phyloP scores from a whole-genome alignment of 2,329 filamentous ascomycete genomes.

The Hymenoscyphus fructigenus region DNA sequence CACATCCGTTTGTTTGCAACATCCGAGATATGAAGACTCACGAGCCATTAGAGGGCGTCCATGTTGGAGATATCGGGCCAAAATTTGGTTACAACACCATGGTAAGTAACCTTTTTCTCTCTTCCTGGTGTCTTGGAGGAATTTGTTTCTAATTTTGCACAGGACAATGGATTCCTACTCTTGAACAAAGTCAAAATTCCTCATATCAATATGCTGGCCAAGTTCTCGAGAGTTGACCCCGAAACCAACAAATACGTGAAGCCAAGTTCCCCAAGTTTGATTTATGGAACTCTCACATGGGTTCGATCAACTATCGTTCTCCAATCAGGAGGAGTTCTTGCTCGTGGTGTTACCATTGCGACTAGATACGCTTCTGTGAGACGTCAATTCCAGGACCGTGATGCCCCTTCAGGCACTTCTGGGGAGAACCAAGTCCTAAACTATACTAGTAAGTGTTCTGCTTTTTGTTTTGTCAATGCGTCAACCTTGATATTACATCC shows the following conservation, averaged over 20 bases:
- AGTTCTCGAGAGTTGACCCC: slow-evolving; percentile 69
- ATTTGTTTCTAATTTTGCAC: neutral
- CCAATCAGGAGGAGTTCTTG: slow-evolving; percentile 68
- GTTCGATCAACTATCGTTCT: slow-evolving; percentile 73
- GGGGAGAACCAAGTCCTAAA: slow-evolving; percentile 75
- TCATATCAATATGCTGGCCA: slow-evolving; percentile 70
- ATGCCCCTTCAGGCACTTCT: slow-evolving; percentile 55
- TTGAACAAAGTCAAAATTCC: slow-evolving; percentile 76
- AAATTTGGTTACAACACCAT: slow-evolving; percentile 48
- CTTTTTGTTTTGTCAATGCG: no score
- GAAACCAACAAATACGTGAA: slow-evolving; percentile 66
- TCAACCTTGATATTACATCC: no score
- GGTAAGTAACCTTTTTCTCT: slow-evolving; percentile 32
- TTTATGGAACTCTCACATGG: slow-evolving; percentile 77
- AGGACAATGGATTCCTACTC: slow-evolving; percentile 74
- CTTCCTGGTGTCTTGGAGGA: neutral
- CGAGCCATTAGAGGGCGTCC: slow-evolving; percentile 64
- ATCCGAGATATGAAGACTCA: slow-evolving; percentile 71
- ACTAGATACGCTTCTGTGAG: slow-evolving; percentile 72
- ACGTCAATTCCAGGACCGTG: slow-evolving; percentile 75
- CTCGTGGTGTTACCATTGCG: slow-evolving; percentile 75
- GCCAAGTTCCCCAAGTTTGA: slow-evolving; percentile 63
- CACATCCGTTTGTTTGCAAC: slow-evolving; percentile 76
- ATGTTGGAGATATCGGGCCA: slow-evolving; percentile 78
- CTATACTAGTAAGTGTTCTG: slow-evolving; percentile 56